phyloP scores from a whole-genome alignment of 768 basidiomycete species.

The Boletus sp. region DNA sequence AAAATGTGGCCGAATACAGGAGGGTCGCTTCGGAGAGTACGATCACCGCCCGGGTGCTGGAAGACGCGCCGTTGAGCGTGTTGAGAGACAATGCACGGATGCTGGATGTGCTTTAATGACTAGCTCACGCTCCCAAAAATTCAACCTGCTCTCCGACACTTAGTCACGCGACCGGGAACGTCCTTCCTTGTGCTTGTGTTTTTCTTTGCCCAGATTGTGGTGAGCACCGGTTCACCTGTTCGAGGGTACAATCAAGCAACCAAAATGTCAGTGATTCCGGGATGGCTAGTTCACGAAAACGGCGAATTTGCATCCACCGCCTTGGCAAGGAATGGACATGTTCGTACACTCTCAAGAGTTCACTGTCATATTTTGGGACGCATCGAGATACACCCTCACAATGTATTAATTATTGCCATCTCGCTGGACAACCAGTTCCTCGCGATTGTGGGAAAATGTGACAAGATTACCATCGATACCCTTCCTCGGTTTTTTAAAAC shows the following conservation, averaged over 20 bases:
- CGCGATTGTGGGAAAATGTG: neutral
- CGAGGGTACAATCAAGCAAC: too few relatives aligned
- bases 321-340: neutral
- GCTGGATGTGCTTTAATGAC: slow-evolving; percentile 8
- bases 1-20: slow-evolving; percentile 3
- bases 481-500: too few relatives aligned
- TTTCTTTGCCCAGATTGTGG: too few relatives aligned
- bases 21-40: slow-evolving; percentile 4
- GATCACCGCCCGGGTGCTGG: slow-evolving; percentile 6
- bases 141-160: too few relatives aligned
- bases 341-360: neutral
- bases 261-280: too few relatives aligned
- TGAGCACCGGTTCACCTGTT: too few relatives aligned
- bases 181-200: too few relatives aligned
- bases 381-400: neutral
- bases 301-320: neutral
- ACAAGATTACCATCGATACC: neutral
- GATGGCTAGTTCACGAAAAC: too few relatives aligned
- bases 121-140: too few relatives aligned
- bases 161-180: too few relatives aligned
- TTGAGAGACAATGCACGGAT: neutral
- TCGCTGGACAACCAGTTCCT: neutral
- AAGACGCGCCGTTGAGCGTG: neutral
- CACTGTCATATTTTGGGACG: neutral
- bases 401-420: neutral